Base-by-base conservation (phyloP, 1,284 basidiomycete species). In the Leccinum solheimii region DNA sequence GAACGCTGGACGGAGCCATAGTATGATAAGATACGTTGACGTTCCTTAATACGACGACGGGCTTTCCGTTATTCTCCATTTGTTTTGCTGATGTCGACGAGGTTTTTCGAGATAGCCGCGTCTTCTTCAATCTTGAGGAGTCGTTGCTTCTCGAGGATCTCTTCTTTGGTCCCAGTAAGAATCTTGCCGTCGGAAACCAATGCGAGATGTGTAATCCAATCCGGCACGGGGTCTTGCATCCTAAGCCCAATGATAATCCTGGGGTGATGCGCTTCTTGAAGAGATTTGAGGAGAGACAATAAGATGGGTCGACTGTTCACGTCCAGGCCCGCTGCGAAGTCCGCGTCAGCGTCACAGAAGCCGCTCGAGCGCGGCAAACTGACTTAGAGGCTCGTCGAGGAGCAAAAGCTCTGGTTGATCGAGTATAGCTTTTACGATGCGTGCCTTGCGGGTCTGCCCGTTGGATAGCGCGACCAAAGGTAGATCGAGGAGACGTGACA, bases 361-460 rank as follows among this genome's bases (percentile, higher is more conserved):
- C 11, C 27, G 10, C 48, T 66, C 52, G 60, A 65, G 27, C 45
- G 62, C 27, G 9, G 64, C 11, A 48, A 19, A 64, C 83, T 60
- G 71, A 88, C 90, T 89, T 40, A 94, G 77, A 1, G 95, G 94
- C 72, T 97, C 95, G 66, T 97, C 94, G 13, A 97, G 79, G 2
- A 97, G 75, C 21, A 97, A 73, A 54, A 97, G 67, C 62, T 87
- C 82, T 0, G 94, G 92, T 48, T 82, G 79, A 16, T 77, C 79
- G 48, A 98, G 75, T 9, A 98, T 75, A 0, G 93, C 92, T 65
- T 87, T 86, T 3, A 92, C 80, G 52, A 99, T 92, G 55, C 95
- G 80, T 4, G 95, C 95, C 26, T 94, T 79, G 40, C 97, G 78
- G 21, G 90, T 97, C 79, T 99, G 97, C 0, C 97, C 97, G 67